phyloP scores from a whole-genome alignment of 2,329 filamentous ascomycete species.

The Torrubiellomyces zombiae region DNA sequence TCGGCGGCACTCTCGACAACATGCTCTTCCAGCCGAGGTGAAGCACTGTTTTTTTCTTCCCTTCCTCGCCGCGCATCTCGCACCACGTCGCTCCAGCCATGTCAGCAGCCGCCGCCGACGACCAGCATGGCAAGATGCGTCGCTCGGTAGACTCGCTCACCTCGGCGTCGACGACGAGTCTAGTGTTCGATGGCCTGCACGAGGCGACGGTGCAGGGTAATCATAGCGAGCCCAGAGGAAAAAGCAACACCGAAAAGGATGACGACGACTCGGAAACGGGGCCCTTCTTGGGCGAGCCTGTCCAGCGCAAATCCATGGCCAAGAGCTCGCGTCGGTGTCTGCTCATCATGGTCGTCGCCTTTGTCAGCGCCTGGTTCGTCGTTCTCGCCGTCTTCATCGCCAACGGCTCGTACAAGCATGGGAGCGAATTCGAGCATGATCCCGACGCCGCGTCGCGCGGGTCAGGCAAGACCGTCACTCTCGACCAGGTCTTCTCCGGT shows the following conservation, averaged over 20 bases:
- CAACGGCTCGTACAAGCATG: slow-evolving; percentile 47
- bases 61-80: too few species aligned
- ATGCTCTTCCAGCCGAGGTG: too few species aligned
- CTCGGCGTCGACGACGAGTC: slow-evolving; percentile 69
- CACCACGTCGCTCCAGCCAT: too few species aligned
- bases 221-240: too few species aligned
- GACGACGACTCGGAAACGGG: slow-evolving; percentile 30
- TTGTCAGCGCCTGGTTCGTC: slow-evolving; percentile 50
- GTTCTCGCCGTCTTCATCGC: slow-evolving; percentile 52
- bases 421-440: slow-evolving; percentile 47
- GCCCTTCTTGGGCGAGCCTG: slow-evolving; percentile 29
- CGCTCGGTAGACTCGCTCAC: slow-evolving; percentile 44
- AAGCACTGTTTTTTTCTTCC: too few species aligned
- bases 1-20: too few species aligned
- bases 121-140: slow-evolving; percentile 8
- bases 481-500: slow-evolving; percentile 53
- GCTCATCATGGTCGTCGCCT: slow-evolving; percentile 41
- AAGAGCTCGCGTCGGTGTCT: slow-evolving; percentile 45
- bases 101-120: slow-evolving; percentile 5
- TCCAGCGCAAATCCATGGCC: slow-evolving; percentile 41
- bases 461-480: slow-evolving; percentile 53
- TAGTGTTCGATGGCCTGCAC: slow-evolving; percentile 63
- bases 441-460: slow-evolving; percentile 47
- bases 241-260: too few species aligned
- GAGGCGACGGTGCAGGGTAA: slow-evolving; percentile 36